Evolutionary conservation across 495 filamentous ascomycete genomes (phyloP).

Genomic region (Penicillium samsonianum): DNA sequence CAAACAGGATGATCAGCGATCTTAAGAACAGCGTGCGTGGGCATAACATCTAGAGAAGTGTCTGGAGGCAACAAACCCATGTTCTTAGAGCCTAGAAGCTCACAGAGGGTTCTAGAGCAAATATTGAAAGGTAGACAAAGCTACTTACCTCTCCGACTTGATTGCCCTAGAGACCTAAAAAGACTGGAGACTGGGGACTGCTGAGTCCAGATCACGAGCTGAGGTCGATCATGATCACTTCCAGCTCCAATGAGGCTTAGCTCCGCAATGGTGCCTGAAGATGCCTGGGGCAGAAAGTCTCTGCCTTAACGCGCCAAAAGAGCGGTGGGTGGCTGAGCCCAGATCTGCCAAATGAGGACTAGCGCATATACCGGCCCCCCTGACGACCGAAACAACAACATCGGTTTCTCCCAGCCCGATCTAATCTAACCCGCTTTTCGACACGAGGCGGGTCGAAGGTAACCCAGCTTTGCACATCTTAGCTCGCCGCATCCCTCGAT

Average conservation of each 20-base stretch:
- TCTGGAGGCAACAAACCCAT: conserved; percentile 6
- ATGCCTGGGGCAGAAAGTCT: neutral
- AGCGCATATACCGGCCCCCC: conserved; percentile 27
- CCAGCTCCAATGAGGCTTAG: conserved; percentile 10
- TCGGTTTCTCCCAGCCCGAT: conserved; percentile 21
- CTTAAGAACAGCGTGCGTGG: conserved; percentile 42
- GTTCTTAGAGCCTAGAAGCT: neutral
- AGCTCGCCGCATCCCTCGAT: conserved; percentile 5
- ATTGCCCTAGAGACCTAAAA: conserved; percentile 19
- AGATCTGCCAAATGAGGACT: conserved; percentile 18
- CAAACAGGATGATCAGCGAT: conserved; percentile 30
- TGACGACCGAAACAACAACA: conserved; percentile 37
- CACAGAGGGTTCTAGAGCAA: neutral
- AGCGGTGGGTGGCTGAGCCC: conserved; percentile 13
- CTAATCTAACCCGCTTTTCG: conserved; percentile 33
- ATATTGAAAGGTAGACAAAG: neutral
- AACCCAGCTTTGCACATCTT: conserved; percentile 10
- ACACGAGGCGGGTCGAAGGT: conserved; percentile 15
- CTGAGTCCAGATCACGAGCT: conserved; percentile 25
- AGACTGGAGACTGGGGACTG: conserved; percentile 18
- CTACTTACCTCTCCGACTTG: conserved; percentile 12
- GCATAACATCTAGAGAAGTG: conserved; percentile 32
- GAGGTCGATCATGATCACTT: conserved; percentile 16
- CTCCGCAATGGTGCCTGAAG: neutral
- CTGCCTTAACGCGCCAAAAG: conserved; percentile 10